Evolutionary conservation across 306 rosid species (phyloP), one percentile per base, ranked within the genome.

Genomic region (Sophora flavescens): DNA sequence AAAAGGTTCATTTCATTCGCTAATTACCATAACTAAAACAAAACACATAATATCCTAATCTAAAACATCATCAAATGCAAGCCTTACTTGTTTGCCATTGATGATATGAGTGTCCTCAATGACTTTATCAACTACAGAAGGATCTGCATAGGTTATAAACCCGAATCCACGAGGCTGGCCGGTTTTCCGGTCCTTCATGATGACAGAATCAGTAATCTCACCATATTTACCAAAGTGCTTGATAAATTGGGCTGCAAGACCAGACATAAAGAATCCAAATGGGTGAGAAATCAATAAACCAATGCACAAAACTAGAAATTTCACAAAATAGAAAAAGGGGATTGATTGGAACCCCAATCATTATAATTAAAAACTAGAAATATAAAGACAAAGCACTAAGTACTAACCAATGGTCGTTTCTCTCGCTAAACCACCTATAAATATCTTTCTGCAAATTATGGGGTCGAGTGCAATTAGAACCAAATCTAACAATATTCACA

Each of bases 131-230:
- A 93, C 98, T 77, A 93, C 98, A 32, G 91, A 82, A 42, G 86
- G 90, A 74, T 93, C 97, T 0, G 93, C 95, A 33, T 91, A 93
- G 1, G 98, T 93, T 81, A 93, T 91, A 79, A 93, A 93, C 84
- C 98, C 98, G 2, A 93, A 93, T 15, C 98, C 98, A 26, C 98
- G 95, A 66, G 98, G 98, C 61, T 91, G 98, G 41, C 97, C 98
- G 2, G 92, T 93, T 57, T 93, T 90, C 67, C 98, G 80, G 78
- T 93, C 98, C 93, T 93, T 93, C 98, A 93, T 91, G 84, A 93
- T 91, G 61, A 91, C 97, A 0, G 98, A 93, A 80, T 93, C 98
- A 8, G 88, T 84, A 78, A 93, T 91, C 78, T 88, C 97, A 30
- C 98, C 98, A 65, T 93, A 93, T 61, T 85, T 83, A 54, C 97